Evolutionary conservation across 257 asterid species (phyloP), one percentile per base, ranked within the genome.

Genomic region (Scutellaria baicalensis): DNA sequence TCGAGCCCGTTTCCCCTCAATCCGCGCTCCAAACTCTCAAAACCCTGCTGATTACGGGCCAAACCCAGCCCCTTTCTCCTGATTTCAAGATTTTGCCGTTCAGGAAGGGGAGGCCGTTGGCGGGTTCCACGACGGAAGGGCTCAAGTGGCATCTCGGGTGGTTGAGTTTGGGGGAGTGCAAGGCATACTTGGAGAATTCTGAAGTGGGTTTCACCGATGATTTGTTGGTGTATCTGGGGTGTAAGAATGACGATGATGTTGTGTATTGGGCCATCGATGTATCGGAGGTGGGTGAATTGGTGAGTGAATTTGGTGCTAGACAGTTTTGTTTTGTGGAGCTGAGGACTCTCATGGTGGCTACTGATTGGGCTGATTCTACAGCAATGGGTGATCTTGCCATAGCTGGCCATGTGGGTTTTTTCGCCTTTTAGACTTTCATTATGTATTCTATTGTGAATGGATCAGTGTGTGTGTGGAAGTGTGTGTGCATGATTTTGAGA

Each of bases 341-440:
- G 80, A 89, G 97, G 87, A 93, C 97, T 66, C 84, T 93, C 35
- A 93, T 93, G 99, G 96, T 93, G 60, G 99, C 99, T 52, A 84
- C 99, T 74, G 97, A 93, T 79, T 93, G 99, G 99, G 83, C 86
- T 10, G 90, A 93, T 81, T 63, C 80, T 45, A 70, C 58, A 9
- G 86, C 90, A 54, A 93, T 91, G 99, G 96, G 77, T 23, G 90
- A 89, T 57, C 96, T 93, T 59, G 90, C 99, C 17, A 65, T 93
- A 64, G 99, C 96, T 72, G 97, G 97, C 5, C 97, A 93, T 78
- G 98, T 93, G 75, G 80, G 92, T 79, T 43, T 65, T n/a, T 62
- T 4, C 57, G 8, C 9, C 27, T 9, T 9, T 36, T 10, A 54
- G 40, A 35, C 9, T 5, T 38, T 8, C 16, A 2, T 6, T 56